Base-by-base conservation (phyloP, 768 basidiomycete genomes). In the Suillus sp. region DNA sequence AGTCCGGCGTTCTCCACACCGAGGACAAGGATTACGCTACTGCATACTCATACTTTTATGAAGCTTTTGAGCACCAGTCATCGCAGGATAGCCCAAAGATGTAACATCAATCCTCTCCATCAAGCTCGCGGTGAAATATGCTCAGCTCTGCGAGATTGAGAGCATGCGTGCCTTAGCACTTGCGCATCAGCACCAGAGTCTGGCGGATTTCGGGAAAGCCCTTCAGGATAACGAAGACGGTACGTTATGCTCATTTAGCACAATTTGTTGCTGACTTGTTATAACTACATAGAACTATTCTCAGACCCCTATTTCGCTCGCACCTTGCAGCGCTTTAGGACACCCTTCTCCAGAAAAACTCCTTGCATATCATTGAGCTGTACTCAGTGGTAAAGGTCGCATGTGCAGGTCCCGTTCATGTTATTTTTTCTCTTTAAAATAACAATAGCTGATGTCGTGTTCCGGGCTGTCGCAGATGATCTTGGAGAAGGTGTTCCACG, bases 1-100 rank as follows among this genome's bases (percentile, higher is more conserved):
- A 90, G 70, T 83, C 83, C 48, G 90, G 96, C 4, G 82, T 96
- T 48, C 83, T 98, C 13, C 94, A 97, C 70, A 95, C 96, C 0
- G 96, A 99, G 69, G 96, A 99, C 71, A 96, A 96, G 72, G 96
- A 99, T 77, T 99, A 97, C 76, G 96, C 86, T 63, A 99, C 96
- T 0, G 96, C 89, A 25, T 97, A 97, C 76, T 95, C 93, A 0
- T 99, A 99, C 79, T 99, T 98, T 78, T 95, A 93, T 69, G 96
- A 99, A 77, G 89, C 95, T 3, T 98, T 99, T 66, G 97, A 99
- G 77, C 94, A 89, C 59, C 80, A 95, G 67, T 86, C 86, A 47
- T 74, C 87, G 2, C 90, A 94, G 62, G 95, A 90, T n/a, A 89
- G 93, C 66, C 84, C 86, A 1, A n/a, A n/a, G n/a, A n/a, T n/a